Evolutionary conservation across 805 yeast species (phyloP).

Genomic region (Pichia phayaonensis): DNA sequence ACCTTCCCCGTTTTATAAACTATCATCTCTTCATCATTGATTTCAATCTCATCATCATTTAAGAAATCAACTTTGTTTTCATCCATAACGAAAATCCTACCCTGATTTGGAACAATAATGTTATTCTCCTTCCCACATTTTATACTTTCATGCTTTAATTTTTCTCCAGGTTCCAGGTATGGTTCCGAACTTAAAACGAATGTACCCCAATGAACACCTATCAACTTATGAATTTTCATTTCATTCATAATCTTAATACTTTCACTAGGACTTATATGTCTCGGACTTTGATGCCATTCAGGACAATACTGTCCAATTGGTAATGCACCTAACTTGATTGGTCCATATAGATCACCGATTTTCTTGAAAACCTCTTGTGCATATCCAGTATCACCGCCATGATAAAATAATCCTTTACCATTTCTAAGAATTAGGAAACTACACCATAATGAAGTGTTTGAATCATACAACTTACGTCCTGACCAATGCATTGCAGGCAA

Average conservation of each 20-base stretch:
- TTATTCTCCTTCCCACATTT: constrained; percentile 29
- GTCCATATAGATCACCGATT: constrained; percentile 61
- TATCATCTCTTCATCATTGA: constrained; percentile 11
- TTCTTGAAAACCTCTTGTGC: constrained; percentile 60
- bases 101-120: constrained; percentile 66
- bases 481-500: constrained; percentile 98
- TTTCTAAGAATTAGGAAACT: constrained; percentile 66
- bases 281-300: constrained; percentile 85
- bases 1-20: constrained; percentile 8
- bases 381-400: constrained; percentile 95
- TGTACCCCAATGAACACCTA: constrained; percentile 97
- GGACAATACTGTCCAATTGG: constrained; percentile 97
- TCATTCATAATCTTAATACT: constrained; percentile 60
- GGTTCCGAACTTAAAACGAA: constrained; percentile 85
- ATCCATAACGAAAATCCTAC: constrained; percentile 31
- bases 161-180: constrained; percentile 71
- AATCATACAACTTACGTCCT: constrained; percentile 73
- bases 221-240: constrained; percentile 50
- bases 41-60: constrained; percentile 6
- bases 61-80: constrained; percentile 3
- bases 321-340: constrained; percentile 57
- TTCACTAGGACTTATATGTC: constrained; percentile 82
- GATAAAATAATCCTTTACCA: constrained; percentile 68
- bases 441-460: constrained; percentile 83
- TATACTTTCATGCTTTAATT: constrained; percentile 44